Evolutionary conservation across 2,329 filamentous ascomycete species (phyloP).

Genomic region (Pseudogymnoascus sp.): DNA sequence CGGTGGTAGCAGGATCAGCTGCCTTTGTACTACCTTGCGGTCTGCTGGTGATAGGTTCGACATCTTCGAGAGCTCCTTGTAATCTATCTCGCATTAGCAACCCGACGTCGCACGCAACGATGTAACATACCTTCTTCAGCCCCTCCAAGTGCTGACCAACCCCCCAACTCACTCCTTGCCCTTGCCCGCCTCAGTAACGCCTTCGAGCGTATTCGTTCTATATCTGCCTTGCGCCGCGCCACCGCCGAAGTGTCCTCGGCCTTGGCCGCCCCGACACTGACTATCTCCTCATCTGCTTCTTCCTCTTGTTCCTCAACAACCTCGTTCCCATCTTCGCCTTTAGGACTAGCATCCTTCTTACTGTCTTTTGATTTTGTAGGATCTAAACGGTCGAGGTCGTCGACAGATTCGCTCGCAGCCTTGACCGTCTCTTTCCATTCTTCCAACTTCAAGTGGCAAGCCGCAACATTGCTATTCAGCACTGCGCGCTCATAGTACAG

Average conservation of each 20-base stretch:
- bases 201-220: constrained; percentile 72
- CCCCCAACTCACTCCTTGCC: constrained; percentile 54
- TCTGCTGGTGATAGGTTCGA: constrained; percentile 57
- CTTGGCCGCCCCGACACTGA: constrained; percentile 48
- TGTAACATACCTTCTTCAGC: constrained; percentile 47
- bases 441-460: constrained; percentile 75
- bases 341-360: constrained; percentile 24
- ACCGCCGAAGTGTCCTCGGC: constrained; percentile 30
- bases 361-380: constrained; percentile 15
- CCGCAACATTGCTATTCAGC: constrained; percentile 78
- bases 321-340: constrained; percentile 18
- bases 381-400: constrained; percentile 58
- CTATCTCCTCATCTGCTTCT: constrained; percentile 50
- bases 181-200: constrained; percentile 50
- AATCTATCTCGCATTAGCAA: constrained; percentile 44
- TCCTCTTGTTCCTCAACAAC: constrained; percentile 30
- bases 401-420: constrained; percentile 62
- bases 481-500: constrained; percentile 84
- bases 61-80: constrained; percentile 55
- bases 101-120: background rate
- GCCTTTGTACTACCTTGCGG: constrained; percentile 54
- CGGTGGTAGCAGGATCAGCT: constrained; percentile 57
- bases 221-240: constrained; percentile 46
- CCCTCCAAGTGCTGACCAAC: constrained; percentile 72
- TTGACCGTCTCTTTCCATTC: constrained; percentile 80